Base-by-base conservation (phyloP, 495 filamentous ascomycete genomes). In the Schizothecium vesticola region DNA sequence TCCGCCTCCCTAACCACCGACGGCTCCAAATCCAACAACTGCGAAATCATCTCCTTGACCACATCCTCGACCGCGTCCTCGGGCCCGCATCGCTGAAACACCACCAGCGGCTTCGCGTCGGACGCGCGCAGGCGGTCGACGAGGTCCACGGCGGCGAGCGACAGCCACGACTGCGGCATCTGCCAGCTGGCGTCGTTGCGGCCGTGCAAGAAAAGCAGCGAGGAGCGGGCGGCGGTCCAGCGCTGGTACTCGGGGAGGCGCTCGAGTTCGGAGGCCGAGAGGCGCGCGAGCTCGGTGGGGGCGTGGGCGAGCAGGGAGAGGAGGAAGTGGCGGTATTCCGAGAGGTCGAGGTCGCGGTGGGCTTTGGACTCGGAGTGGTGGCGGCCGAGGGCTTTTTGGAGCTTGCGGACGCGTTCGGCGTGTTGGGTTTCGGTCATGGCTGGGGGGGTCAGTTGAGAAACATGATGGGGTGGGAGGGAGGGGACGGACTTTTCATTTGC, bases 111-210 rank as follows among this genome's bases (percentile, higher is more conserved):
- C 3, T 22, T 33, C 13, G 10, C 31, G 3, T 7, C 12, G n/a
- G 29, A 1, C 6, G 19, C 21, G 7, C 43, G 56, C 8, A 66
- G n/a, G 22, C 59, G 25, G 2, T n/a, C 22, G 13, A 66, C 33
- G 12, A 66, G 23, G 22, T 66, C 65, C 29, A 61, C 56, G 1
- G 24, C 57, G 22, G 65, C 65, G 10, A 66, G 29, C 13, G 65
- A 66, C 3, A 66, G 65, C 65, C 65, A 66, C 9, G 65, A 66
- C 65, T 66, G 65, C 31, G 31, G 28, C 56, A 51, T 43, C 2
- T 29, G 21, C 56, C 60, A 28, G 31, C 23, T 25, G 10, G 19
- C 31, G 26, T 61, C 21, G 22, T 66, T 66, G 57, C 57, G 51
- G 22, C 65, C 65, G 57, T 66, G 65, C n/a, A 66, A 21, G 3